A percentile compares a stretch with the other conserved stretches of the same genome.
These are phyloP conservation scores for Salinomyces thailandicus DNA, from an alignment of 2,329 filamentous ascomycete species.

Conservation along the genomic window DNA sequence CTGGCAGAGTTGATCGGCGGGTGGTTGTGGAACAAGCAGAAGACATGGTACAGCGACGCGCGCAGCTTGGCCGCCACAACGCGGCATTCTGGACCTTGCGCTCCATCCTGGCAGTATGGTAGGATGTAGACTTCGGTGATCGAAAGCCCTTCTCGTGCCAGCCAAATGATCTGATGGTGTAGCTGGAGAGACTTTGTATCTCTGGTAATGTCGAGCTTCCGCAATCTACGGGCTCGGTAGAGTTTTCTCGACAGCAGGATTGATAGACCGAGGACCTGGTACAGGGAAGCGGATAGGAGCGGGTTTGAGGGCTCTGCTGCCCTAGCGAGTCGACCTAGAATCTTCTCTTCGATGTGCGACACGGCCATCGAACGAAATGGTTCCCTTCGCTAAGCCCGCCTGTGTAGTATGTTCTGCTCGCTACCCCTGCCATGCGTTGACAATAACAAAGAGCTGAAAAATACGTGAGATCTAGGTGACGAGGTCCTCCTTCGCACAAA, in stretches of 20 bases:
- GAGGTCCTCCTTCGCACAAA: no score
- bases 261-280: constrained; percentile 83
- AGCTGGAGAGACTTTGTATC: constrained; percentile 72
- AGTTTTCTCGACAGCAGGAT: constrained; percentile 79
- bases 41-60: constrained; percentile 92
- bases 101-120: constrained; percentile 58
- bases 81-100: constrained; percentile 67
- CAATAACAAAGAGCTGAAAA: no score
- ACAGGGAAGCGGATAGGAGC: constrained; percentile 70
- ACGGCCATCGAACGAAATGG: constrained; percentile 65
- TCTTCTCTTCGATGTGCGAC: constrained; percentile 95
- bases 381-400: not conserved
- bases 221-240: constrained; percentile 69
- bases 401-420: no score
- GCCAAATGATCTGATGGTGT: constrained; percentile 88
- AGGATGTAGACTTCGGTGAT: constrained; percentile 80
- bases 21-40: constrained; percentile 89
- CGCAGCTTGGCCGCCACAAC: constrained; percentile 85
- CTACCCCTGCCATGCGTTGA: no score
- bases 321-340: constrained; percentile 78
- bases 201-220: constrained; percentile 67
- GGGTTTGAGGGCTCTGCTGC: constrained; percentile 67
- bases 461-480: no score
- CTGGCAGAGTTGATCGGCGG: constrained; percentile 58
- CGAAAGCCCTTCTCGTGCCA: constrained; percentile 79